phyloP scores from a whole-genome alignment of 257 asterid species.

The Solanum acaule region DNA sequence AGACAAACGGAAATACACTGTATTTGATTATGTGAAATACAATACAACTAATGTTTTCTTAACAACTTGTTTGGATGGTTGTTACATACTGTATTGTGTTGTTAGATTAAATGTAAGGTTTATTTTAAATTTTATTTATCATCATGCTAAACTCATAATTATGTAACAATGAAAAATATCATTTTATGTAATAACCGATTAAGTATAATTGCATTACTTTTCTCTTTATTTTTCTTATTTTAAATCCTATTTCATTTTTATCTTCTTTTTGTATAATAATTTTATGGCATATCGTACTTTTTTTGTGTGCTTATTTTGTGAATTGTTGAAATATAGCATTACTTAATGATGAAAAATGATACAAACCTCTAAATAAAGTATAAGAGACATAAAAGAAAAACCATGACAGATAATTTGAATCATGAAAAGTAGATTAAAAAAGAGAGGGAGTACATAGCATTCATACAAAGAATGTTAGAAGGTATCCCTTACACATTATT shows the following conservation, averaged over 20 bases:
- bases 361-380: not conserved
- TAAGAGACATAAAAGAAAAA: no score
- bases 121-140: not conserved
- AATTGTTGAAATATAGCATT: not conserved
- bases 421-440: no score
- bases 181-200: not conserved
- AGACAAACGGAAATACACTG: not conserved
- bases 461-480: no score
- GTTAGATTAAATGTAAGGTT: no score
- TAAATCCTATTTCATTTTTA: no score
- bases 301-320: not conserved
- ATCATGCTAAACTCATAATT: no score
- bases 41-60: not conserved
- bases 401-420: no score
- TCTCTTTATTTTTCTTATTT: not conserved
- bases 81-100: not conserved
- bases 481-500: no score
- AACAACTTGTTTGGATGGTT: not conserved
- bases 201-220: not conserved
- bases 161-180: not conserved
- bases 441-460: no score
- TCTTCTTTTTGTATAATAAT: no score
- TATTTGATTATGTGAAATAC: not conserved
- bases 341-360: no score
- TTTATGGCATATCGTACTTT: not conserved